Conservation (phyloP, 441 rosid species). For the Adansonia madagascariensis region DNA sequence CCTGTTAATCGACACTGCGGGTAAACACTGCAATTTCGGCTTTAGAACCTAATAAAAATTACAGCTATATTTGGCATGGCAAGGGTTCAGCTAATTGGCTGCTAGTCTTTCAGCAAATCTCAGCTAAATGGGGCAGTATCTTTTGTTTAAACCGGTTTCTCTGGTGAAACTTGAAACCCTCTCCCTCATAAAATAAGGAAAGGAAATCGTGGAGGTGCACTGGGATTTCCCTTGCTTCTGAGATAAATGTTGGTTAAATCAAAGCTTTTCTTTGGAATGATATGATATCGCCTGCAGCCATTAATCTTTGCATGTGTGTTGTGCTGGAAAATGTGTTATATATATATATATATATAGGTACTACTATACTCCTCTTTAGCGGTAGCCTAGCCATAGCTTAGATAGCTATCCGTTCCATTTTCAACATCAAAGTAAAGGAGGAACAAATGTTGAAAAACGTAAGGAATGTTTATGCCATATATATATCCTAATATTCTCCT, state of each 20-base stretch:
- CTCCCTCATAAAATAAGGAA: constrained; percentile 29
- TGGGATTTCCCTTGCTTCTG: constrained; percentile 31
- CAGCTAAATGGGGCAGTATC: constrained; percentile 44
- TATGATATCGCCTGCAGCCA: constrained; percentile 19
- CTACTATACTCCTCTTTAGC: not conserved
- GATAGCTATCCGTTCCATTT: not conserved
- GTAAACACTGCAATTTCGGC: constrained; percentile 57
- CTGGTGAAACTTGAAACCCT: constrained; percentile 30
- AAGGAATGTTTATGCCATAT: not conserved
- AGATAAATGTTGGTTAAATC: constrained; percentile 23
- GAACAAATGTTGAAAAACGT: not conserved
- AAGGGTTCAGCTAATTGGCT: constrained; percentile 44
- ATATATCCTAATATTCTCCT: no score
- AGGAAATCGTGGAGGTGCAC: constrained; percentile 24
- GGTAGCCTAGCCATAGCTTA: not conserved
- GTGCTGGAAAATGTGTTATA: not conserved
- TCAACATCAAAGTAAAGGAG: not conserved
- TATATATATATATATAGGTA: no score
- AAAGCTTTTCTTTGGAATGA: constrained; percentile 17
- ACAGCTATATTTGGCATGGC: constrained; percentile 34
- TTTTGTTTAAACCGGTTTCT: constrained; percentile 42
- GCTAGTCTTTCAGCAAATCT: constrained; percentile 42
- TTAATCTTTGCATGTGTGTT: not conserved
- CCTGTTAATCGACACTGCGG: constrained; percentile 33
- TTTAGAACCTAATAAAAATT: constrained; percentile 38